Percentiles rank a stretch among this genome's conserved stretches.
Evolutionary conservation across 2,329 filamentous ascomycete genomes (phyloP).

Genomic region (Alternaria viburni): DNA sequence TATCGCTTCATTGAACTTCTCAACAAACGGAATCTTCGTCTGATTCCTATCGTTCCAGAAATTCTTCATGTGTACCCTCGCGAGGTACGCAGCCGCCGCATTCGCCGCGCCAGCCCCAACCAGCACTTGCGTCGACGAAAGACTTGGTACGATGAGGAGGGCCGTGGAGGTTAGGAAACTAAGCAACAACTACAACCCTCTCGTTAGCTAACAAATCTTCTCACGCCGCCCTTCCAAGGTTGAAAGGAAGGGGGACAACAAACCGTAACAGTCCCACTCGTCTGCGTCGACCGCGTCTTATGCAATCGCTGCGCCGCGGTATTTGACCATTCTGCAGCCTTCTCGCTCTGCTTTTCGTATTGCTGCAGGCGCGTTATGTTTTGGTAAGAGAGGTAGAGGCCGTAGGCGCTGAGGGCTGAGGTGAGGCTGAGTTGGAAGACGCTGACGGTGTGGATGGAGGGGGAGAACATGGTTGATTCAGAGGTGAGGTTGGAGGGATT

Average conservation of each 20-base stretch:
- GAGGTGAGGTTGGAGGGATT: neutral
- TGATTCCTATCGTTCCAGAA: constrained; percentile 46
- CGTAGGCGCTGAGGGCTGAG: constrained; percentile 35
- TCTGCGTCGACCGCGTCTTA: constrained; percentile 47
- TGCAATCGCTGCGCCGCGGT: constrained; percentile 40
- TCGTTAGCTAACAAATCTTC: neutral
- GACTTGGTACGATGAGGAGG: constrained; percentile 21
- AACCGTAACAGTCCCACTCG: constrained; percentile 42
- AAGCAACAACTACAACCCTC: neutral
- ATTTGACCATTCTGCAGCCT: constrained; percentile 46
- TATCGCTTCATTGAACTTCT: constrained; percentile 48
- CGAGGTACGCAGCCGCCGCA: constrained; percentile 14
- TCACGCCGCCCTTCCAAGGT: too few species aligned
- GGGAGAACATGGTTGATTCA: neutral
- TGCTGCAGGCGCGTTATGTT: constrained; percentile 45
- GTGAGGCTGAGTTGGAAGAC: constrained; percentile 24
- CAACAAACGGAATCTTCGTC: constrained; percentile 42
- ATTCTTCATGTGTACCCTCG: constrained; percentile 35
- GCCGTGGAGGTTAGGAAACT: constrained; percentile 25
- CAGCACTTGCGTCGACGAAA: constrained; percentile 7
- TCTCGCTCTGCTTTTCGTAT: constrained; percentile 45
- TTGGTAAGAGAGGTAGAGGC: constrained; percentile 40
- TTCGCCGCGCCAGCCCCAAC: constrained; percentile 18
- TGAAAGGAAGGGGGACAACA: neutral
- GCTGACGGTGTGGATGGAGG: neutral